Percentiles rank a stretch among this genome's conserved stretches.
phyloP scores from a whole-genome alignment of 805 yeast species.

The Yarrowia sp. region DNA sequence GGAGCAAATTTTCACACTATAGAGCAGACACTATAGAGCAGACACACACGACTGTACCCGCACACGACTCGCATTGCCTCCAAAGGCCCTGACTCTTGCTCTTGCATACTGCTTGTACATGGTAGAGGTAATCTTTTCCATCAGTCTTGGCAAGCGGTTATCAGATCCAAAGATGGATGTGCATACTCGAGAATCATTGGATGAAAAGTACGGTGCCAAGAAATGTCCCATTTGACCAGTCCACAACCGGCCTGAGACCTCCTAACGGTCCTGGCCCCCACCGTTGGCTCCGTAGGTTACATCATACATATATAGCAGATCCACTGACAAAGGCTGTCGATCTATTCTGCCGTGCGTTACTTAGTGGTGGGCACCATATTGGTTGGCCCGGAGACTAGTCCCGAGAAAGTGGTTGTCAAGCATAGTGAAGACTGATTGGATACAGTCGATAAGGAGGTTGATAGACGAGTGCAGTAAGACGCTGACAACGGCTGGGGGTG shows the following conservation, averaged over 20 bases:
- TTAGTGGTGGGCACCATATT: not conserved
- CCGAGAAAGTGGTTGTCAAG: conserved; percentile 2
- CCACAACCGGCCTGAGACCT: not conserved
- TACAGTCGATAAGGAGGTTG: not conserved
- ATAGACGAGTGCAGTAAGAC: not conserved
- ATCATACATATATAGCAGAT: not conserved
- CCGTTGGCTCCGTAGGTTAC: not conserved
- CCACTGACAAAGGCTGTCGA: not conserved
- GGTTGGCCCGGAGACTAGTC: not conserved
- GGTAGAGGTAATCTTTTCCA: conserved; percentile 17
- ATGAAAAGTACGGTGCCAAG: not conserved
- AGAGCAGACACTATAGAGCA: too few species aligned
- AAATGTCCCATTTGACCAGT: not conserved
- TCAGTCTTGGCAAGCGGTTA: conserved; percentile 18
- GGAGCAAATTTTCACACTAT: not conserved
- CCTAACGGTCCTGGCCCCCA: not conserved
- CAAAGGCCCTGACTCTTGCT: not conserved
- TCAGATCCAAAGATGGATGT: not conserved
- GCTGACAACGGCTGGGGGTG: too few species aligned
- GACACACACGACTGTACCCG: not conserved
- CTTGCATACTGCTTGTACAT: not conserved
- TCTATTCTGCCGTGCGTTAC: not conserved
- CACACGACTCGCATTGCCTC: not conserved
- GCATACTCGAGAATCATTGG: not conserved
- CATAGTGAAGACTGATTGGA: not conserved